These are phyloP conservation scores for Podosphaera fusca DNA, from an alignment of 2,329 filamentous ascomycete genomes.

Conservation along the genomic window DNA sequence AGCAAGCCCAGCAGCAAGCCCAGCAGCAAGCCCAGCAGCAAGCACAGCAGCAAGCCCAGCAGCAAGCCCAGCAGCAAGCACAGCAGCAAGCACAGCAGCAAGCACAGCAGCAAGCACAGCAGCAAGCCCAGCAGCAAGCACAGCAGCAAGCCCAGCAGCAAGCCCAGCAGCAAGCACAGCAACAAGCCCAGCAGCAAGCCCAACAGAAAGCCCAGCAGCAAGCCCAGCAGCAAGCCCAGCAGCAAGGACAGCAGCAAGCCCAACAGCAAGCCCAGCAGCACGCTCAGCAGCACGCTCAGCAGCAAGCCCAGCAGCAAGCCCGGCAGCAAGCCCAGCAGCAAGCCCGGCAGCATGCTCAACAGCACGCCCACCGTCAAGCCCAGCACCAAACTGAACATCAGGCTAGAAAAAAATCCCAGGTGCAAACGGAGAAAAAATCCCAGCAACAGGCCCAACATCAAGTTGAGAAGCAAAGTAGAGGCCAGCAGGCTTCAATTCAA, in stretches of 20 bases:
- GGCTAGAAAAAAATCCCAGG: conserved; percentile 1
- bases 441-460: neutral
- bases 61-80: neutral
- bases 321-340: conserved; percentile 1
- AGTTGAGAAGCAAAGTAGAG: neutral
- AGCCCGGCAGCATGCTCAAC: conserved; percentile 1
- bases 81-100: neutral
- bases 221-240: too few species aligned
- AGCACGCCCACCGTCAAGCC: conserved; percentile 2
- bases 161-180: too few species aligned
- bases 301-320: conserved; percentile 2
- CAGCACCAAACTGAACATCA: conserved; percentile 4
- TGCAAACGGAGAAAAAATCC: conserved; percentile 3
- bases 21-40: conserved; percentile 1
- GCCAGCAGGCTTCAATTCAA: too few species aligned
- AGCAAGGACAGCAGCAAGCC: too few species aligned
- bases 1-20: conserved; percentile 4
- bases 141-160: too few species aligned
- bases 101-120: neutral
- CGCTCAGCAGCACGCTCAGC: conserved; percentile 3
- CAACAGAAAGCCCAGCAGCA: too few species aligned
- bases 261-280: too few species aligned
- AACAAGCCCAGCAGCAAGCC: too few species aligned
- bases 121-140: too few species aligned
- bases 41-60: conserved; percentile 3